Evolutionary conservation across 2,329 filamentous ascomycete genomes (phyloP).

Genomic region (Shiraia bambusicola): DNA sequence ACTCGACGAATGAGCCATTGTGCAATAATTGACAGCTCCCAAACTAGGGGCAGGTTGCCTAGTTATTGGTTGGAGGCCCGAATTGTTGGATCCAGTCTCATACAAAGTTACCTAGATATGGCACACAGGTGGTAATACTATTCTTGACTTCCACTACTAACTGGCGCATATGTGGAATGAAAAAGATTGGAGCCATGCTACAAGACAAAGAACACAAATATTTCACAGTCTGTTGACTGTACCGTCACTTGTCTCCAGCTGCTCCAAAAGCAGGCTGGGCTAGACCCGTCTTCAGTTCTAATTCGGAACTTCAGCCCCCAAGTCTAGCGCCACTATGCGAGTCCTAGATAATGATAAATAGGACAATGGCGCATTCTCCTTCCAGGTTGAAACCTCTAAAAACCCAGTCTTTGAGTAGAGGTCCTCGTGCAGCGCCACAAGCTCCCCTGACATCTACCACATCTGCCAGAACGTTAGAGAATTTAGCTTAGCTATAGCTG

Average conservation of each 20-base stretch:
- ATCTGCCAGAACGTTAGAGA: no score
- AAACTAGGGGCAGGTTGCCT: conserved; percentile 7
- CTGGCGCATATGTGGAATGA: not conserved
- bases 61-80: conserved; percentile 1
- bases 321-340: not conserved
- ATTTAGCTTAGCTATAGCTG: no score
- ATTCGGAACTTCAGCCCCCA: conserved; percentile 4
- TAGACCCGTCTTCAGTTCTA: conserved; percentile 2
- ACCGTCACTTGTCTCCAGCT: not conserved
- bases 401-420: no score
- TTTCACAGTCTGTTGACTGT: not conserved
- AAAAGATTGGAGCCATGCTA: no score
- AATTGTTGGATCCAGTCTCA: conserved; percentile 6
- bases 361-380: no score
- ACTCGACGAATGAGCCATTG: conserved; percentile 3
- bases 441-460: not conserved
- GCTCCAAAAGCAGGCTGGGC: not conserved
- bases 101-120: not conserved
- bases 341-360: no score
- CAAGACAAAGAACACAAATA: no score
- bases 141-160: no score
- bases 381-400: no score
- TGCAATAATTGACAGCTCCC: conserved; percentile 4
- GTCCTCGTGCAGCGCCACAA: not conserved
- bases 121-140: no score